Conservation (phyloP, 768 basidiomycete species). For the Macrolepiota fuliginosa region DNA sequence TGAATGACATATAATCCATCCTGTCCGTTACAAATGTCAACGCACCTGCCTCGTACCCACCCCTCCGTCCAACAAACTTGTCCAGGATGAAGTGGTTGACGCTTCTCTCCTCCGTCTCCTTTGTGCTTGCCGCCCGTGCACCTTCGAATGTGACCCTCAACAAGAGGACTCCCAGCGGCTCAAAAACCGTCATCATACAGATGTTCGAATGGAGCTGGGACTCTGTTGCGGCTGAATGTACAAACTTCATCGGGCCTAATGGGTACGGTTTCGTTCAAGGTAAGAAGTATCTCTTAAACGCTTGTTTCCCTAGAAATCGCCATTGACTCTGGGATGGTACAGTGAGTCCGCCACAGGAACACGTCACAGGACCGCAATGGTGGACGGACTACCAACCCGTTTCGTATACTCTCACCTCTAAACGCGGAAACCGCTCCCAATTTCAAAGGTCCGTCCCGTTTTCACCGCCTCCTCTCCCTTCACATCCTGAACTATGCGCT, state of each 20-base stretch:
- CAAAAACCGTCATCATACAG: constrained; percentile 57
- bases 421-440: constrained; percentile 58
- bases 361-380: constrained; percentile 59
- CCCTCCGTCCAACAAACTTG: not conserved
- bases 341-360: constrained; percentile 57
- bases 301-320: not conserved
- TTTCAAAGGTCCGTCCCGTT: constrained; percentile 33
- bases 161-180: constrained; percentile 11
- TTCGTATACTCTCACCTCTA: constrained; percentile 62
- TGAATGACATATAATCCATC: not conserved
- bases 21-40: not conserved
- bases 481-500: not conserved
- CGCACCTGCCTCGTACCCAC: not conserved
- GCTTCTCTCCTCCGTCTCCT: not conserved
- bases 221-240: constrained; percentile 62
- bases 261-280: constrained; percentile 74
- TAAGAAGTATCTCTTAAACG: constrained; percentile 17
- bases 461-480: constrained; percentile 13
- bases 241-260: constrained; percentile 63
- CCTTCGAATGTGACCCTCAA: not conserved
- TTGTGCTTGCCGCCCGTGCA: not conserved
- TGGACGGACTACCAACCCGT: constrained; percentile 77
- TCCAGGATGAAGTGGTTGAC: constrained; percentile 1
- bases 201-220: constrained; percentile 72
- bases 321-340: not conserved